Percentiles rank a stretch among this genome's conserved stretches.
These are phyloP conservation scores for Claviceps monticola DNA, from an alignment of 2,329 filamentous ascomycete genomes.

Conservation along the genomic window DNA sequence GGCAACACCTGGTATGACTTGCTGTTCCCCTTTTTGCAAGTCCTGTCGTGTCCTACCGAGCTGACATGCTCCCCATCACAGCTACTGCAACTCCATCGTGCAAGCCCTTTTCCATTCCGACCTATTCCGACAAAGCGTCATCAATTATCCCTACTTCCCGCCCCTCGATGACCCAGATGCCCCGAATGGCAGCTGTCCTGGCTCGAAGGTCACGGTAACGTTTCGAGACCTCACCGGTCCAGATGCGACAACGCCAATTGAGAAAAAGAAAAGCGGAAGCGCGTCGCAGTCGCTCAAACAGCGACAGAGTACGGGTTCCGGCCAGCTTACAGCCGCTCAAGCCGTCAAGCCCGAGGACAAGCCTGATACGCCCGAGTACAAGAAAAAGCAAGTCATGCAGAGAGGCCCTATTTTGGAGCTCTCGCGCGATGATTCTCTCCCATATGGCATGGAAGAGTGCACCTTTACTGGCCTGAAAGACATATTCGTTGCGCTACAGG, in stretches of 20 bases:
- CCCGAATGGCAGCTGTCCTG: constrained; percentile 39
- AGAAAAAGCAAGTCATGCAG: constrained; percentile 89
- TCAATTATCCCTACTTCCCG: constrained; percentile 71
- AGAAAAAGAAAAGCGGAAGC: constrained; percentile 37
- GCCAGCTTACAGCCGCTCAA: constrained; percentile 39
- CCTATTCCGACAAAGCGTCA: constrained; percentile 82
- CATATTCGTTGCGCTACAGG: constrained; percentile 83
- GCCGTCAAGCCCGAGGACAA: constrained; percentile 72
- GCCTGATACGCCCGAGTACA: constrained; percentile 88
- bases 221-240: constrained; percentile 42
- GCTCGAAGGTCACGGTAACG: constrained; percentile 44
- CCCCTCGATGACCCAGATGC: constrained; percentile 56
- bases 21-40: background rate
- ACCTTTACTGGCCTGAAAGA: constrained; percentile 92
- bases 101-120: constrained; percentile 95
- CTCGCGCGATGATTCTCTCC: constrained; percentile 61
- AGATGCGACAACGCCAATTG: constrained; percentile 25
- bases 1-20: constrained; percentile 79
- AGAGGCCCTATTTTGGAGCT: constrained; percentile 79
- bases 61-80: constrained; percentile 23
- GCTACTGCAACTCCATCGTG: constrained; percentile 96
- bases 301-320: constrained; percentile 38
- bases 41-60: background rate
- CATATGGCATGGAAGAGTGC: constrained; percentile 88
- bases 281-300: constrained; percentile 43